Evolutionary conservation across 345 rosid genomes (phyloP).

Genomic region (Brassica incana): DNA sequence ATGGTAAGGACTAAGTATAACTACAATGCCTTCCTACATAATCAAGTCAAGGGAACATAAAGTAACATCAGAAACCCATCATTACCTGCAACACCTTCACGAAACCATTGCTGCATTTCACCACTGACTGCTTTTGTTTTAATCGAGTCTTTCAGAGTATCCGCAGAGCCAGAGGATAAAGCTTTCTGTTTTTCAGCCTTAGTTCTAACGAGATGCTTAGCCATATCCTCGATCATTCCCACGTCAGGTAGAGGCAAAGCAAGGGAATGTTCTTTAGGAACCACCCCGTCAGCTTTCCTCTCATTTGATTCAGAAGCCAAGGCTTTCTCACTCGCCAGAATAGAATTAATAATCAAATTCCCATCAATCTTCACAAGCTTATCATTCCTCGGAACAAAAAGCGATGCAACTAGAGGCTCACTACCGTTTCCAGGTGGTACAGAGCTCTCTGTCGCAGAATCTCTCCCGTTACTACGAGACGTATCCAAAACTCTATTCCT

Average conservation of each 20-base stretch:
- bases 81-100: constrained; percentile 95
- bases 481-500: constrained; percentile 63
- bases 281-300: constrained; percentile 55
- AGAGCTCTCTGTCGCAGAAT: constrained; percentile 33
- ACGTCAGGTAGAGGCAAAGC: constrained; percentile 63
- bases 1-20: not conserved
- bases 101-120: constrained; percentile 96
- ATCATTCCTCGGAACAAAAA: constrained; percentile 95
- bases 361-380: constrained; percentile 99
- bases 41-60: constrained; percentile 6
- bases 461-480: constrained; percentile 39
- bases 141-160: constrained; percentile 65
- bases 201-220: constrained; percentile 48
- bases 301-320: constrained; percentile 48
- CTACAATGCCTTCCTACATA: constrained; percentile 5
- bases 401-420: constrained; percentile 83
- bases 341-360: constrained; percentile 89
- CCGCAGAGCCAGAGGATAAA: constrained; percentile 66
- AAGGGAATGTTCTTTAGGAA: constrained; percentile 50
- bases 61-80: constrained; percentile 9
- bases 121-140: constrained; percentile 74
- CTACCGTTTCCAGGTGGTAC: constrained; percentile 52
- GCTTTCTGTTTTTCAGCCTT: constrained; percentile 69
- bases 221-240: constrained; percentile 49
- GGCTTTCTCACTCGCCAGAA: constrained; percentile 92